A percentile compares a stretch with the other conserved stretches of the same genome.
phyloP scores from a whole-genome alignment of 2,329 filamentous ascomycete species.

The Hypoxylon sp. region DNA sequence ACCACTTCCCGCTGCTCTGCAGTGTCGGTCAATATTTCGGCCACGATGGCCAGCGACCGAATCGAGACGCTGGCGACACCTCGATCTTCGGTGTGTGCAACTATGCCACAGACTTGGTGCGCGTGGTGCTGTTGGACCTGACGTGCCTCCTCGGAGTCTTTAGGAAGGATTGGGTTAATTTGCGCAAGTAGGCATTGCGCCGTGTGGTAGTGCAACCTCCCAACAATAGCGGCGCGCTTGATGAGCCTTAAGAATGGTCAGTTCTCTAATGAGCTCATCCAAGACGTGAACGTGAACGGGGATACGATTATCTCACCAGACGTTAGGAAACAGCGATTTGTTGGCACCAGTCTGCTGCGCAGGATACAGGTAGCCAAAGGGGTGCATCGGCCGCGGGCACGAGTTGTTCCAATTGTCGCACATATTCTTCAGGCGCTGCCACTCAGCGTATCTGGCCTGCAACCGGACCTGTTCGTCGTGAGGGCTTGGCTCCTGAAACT shows the following conservation, averaged over 20 bases:
- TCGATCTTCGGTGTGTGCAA: slow-evolving; percentile 83
- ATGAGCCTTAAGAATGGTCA: slow-evolving; percentile 70
- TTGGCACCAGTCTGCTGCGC: slow-evolving; percentile 63
- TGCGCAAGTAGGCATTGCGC: slow-evolving; percentile 84
- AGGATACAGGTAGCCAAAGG: slow-evolving; percentile 80
- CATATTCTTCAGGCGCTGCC: slow-evolving; percentile 82
- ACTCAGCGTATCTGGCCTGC: slow-evolving; percentile 77
- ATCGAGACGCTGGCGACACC: slow-evolving; percentile 84
- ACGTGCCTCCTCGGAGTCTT: slow-evolving; percentile 74
- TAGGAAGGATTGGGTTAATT: slow-evolving; percentile 76
- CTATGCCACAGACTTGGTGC: slow-evolving; percentile 88
- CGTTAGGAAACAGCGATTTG: slow-evolving; percentile 84
- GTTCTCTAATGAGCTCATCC: slow-evolving; percentile 1
- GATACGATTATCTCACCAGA: slow-evolving; percentile 71
- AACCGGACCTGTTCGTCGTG: slow-evolving; percentile 73
- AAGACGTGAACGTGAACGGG: neutral
- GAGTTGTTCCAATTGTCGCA: slow-evolving; percentile 85
- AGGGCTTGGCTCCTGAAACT: slow-evolving; percentile 68
- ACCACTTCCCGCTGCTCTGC: slow-evolving; percentile 85
- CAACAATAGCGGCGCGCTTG: slow-evolving; percentile 83
- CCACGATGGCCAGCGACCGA: slow-evolving; percentile 81
- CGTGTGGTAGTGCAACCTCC: slow-evolving; percentile 89
- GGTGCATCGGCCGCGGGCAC: slow-evolving; percentile 87
- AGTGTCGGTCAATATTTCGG: slow-evolving; percentile 74
- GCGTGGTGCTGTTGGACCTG: slow-evolving; percentile 79